Evolutionary conservation across 2,329 filamentous ascomycete species (phyloP).

Genomic region (Paraphaeosphaeria minitans): DNA sequence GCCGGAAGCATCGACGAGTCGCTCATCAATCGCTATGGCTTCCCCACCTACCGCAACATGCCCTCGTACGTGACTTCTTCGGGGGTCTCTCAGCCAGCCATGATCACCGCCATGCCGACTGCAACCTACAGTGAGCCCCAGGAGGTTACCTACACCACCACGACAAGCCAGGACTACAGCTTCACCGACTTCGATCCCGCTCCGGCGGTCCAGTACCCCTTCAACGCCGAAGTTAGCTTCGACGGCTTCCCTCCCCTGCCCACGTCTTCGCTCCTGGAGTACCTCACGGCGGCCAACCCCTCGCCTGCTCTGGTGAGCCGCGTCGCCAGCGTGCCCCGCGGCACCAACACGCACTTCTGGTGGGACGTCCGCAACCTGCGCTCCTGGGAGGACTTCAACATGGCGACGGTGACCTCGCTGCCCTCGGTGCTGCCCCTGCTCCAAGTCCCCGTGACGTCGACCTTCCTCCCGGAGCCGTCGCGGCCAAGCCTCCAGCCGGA

Average conservation of each 20-base stretch:
- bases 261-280: constrained; percentile 74
- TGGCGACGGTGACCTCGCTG: constrained; percentile 71
- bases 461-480: constrained; percentile 64
- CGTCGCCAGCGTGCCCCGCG: constrained; percentile 72
- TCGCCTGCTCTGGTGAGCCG: constrained; percentile 81
- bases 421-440: constrained; percentile 75
- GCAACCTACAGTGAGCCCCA: constrained; percentile 36
- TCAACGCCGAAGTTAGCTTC: constrained; percentile 47
- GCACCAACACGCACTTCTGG: constrained; percentile 84
- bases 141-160: constrained; percentile 40
- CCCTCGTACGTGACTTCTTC: constrained; percentile 61
- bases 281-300: constrained; percentile 80
- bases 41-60: constrained; percentile 82
- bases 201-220: constrained; percentile 52
- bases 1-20: constrained; percentile 70
- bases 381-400: constrained; percentile 80
- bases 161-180: constrained; percentile 38
- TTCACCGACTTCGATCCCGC: constrained; percentile 45
- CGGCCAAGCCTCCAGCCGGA: constrained; percentile 71
- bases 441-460: constrained; percentile 62
- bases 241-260: constrained; percentile 44
- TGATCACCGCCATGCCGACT: constrained; percentile 48
- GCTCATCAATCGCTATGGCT: constrained; percentile 72
- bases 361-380: constrained; percentile 91
- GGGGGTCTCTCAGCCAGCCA: constrained; percentile 36